Evolutionary conservation across 2,329 filamentous ascomycete species (phyloP), one percentile per base, ranked within the genome.

Genomic region (Ophiostoma fasciatum): DNA sequence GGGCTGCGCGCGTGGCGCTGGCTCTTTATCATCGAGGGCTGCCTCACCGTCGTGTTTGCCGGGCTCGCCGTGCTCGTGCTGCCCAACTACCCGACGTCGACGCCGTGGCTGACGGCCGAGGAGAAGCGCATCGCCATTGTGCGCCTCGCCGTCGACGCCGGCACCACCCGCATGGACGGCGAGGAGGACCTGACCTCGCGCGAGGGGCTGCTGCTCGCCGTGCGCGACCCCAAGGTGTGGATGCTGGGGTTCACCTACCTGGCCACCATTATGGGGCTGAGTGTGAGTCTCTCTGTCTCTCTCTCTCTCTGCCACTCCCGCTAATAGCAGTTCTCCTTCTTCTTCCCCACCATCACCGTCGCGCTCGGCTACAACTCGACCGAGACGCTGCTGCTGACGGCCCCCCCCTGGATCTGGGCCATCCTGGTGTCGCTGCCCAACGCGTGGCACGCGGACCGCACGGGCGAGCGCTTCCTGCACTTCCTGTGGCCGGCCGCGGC

Each of bases 11-110:
- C 60, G 1, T 68, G 61, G 59, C 55, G 55, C 17, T 68, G 56
- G 63, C 57, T 66, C 31, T 65, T 64, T 36, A 41, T 47, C 19
- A 57, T 71, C 18, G 66, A 73, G 55, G 75, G 74, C 11, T 33
- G 76, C 7, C 61, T 62, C 1, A 78, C 74, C 0, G 59, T 77
- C 5, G 5, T 76, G 1, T 75, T 23, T 11, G 41, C 73, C 3
- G 46, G 74, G 4, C 51, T 61, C 1, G 68, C 66, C 2, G 74
- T 70, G 52, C 80, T 71, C 63, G 62, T 74, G 50, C 72, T 82
- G 2, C 66, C 77, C 43, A 77, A 83, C 47, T 82, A 79, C 49
- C 79, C 79, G 19, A 36, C 33, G 31, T 31, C 66, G 19, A 34
- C 66, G 3, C 56, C 56, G 9, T 72, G 71, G 51, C 67, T 78